Conservation (phyloP, 1,284 basidiomycete species). For the Hemileia vastatrix region DNA sequence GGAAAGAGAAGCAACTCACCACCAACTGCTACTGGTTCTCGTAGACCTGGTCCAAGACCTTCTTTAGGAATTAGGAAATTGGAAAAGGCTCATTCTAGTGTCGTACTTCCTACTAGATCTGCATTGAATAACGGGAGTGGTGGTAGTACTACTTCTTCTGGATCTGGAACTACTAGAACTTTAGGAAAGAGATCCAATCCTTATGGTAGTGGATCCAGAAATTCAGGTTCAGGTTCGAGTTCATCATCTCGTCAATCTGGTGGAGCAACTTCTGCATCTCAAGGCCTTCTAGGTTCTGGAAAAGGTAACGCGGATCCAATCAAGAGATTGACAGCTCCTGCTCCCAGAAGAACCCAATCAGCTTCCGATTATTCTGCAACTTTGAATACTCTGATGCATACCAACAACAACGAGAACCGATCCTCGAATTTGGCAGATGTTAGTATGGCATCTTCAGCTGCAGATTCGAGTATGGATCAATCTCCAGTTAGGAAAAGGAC, state of each 20-base stretch:
- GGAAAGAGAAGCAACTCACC: conserved; percentile 25
- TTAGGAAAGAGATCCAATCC: conserved; percentile 35
- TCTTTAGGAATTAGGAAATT: conserved; percentile 28
- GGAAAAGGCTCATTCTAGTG: conserved; percentile 27
- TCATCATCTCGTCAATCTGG: not conserved
- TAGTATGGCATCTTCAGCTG: no score
- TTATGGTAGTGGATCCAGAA: conserved; percentile 15
- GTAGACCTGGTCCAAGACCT: not conserved
- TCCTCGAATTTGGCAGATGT: no score
- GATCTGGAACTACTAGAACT: not conserved
- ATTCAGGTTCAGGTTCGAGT: not conserved
- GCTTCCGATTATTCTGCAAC: not conserved
- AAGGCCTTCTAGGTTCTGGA: not conserved
- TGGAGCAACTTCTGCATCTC: no score
- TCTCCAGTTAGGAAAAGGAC: no score
- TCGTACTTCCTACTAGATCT: conserved; percentile 24
- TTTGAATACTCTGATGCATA: not conserved
- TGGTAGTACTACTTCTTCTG: not conserved
- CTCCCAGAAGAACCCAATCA: not conserved
- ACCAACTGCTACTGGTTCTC: not conserved
- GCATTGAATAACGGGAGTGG: not conserved
- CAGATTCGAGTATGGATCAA: no score
- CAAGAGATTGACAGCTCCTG: not conserved
- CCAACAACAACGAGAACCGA: no score
- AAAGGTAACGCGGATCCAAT: not conserved